phyloP scores from a whole-genome alignment of 1,284 basidiomycete genomes.

The Naganishia sp. region DNA sequence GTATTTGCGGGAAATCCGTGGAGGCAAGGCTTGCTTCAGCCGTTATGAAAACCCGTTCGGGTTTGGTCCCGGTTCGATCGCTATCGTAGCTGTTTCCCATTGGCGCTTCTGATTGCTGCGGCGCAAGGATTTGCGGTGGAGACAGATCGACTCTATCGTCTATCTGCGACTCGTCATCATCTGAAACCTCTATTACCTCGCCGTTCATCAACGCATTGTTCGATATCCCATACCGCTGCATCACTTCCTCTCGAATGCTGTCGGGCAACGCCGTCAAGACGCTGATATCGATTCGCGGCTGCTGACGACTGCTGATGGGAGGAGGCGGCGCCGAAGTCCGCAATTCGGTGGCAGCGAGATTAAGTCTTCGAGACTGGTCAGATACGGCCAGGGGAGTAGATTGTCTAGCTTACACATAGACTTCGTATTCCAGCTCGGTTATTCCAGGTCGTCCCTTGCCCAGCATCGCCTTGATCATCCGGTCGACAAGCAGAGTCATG shows the following conservation, averaged over 20 bases:
- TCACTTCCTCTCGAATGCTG: neutral
- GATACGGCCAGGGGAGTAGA: neutral
- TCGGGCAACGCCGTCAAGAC: neutral
- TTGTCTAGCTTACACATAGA: slow-evolving; percentile 29
- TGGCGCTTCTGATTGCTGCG: neutral
- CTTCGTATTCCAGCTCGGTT: slow-evolving; percentile 15
- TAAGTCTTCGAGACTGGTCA: slow-evolving; percentile 25
- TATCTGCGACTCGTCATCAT: neutral
- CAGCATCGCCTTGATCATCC: slow-evolving; percentile 12
- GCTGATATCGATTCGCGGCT: slow-evolving; percentile 2
- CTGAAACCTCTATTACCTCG: neutral
- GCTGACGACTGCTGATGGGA: neutral
- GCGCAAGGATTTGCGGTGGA: neutral
- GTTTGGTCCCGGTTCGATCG: neutral
- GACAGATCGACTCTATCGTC: neutral
- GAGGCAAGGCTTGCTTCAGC: neutral
- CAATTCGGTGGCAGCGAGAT: slow-evolving; percentile 28
- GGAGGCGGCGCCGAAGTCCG: slow-evolving; percentile 24
- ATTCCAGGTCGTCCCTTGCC: slow-evolving; percentile 3
- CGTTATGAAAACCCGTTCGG: neutral
- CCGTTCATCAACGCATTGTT: neutral
- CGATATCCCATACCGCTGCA: slow-evolving; percentile 1
- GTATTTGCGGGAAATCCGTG: neutral
- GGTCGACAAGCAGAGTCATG: slow-evolving; percentile 17
- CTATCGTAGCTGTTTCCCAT: neutral